Conservation (phyloP, 352 stramenopile genomes). For the Phytophthora lateralis region DNA sequence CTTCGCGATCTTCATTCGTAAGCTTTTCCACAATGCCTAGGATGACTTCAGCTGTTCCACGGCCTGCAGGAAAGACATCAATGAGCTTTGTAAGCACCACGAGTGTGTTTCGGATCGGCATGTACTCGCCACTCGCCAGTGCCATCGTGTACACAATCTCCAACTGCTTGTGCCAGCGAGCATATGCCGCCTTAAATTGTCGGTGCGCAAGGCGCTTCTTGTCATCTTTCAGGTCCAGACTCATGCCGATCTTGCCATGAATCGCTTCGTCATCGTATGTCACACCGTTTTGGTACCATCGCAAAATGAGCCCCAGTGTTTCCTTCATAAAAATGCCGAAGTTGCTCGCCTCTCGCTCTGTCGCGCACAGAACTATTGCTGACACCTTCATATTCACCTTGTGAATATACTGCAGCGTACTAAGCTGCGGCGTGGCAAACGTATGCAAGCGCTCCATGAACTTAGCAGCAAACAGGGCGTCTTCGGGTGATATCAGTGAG, state of each 20-base stretch:
- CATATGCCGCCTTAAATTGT: constrained; percentile 81
- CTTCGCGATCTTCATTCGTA: constrained; percentile 82
- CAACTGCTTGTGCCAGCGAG: constrained; percentile 76
- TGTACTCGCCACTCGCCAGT: constrained; percentile 75
- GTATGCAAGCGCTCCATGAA: constrained; percentile 86
- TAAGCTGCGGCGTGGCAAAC: constrained; percentile 76
- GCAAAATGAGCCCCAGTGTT: constrained; percentile 66
- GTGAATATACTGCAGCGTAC: constrained; percentile 83
- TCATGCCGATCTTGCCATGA: constrained; percentile 76
- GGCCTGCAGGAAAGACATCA: constrained; percentile 79
- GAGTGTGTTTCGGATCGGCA: constrained; percentile 86
- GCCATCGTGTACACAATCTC: constrained; percentile 68
- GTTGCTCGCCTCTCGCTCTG: constrained; percentile 84
- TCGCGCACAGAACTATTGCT: constrained; percentile 80
- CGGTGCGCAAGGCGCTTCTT: constrained; percentile 62
- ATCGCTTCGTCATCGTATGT: constrained; percentile 85
- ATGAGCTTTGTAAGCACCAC: constrained; percentile 91
- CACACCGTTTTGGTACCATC: constrained; percentile 80
- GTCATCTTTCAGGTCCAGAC: constrained; percentile 69
- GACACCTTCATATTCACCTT: constrained; percentile 80
- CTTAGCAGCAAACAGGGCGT: constrained; percentile 84
- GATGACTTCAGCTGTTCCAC: constrained; percentile 61
- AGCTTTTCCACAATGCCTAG: constrained; percentile 70
- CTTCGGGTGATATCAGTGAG: constrained; percentile 79
- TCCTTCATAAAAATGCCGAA: constrained; percentile 90